Conservation (phyloP, 75 land plant genomes). For the Adiantum capillusveneris region DNA sequence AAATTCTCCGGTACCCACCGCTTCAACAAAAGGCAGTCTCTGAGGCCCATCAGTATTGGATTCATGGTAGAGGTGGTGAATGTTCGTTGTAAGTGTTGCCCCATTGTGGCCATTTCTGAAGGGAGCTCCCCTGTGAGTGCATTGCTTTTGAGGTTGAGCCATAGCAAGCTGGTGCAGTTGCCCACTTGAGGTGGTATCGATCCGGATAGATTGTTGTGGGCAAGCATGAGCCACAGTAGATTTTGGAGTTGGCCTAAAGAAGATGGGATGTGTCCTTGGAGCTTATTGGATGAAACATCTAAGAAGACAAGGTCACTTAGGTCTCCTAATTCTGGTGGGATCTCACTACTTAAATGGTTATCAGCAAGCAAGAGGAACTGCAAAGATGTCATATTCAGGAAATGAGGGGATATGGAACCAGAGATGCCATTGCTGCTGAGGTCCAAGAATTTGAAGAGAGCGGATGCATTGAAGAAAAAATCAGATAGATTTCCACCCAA, state of each 20-base stretch:
- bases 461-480: conserved; percentile 6
- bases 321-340: conserved; percentile 13
- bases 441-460: conserved; percentile 23
- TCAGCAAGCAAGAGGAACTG: conserved; percentile 16
- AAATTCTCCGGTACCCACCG: conserved; percentile 77
- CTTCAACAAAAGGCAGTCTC: conserved; percentile 55
- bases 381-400: conserved; percentile 3
- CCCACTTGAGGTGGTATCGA: conserved; percentile 10
- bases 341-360: conserved; percentile 11
- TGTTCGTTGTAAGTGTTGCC: conserved; percentile 24
- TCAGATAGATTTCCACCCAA: conserved; percentile 26
- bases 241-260: conserved; percentile 11
- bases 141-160: conserved; percentile 24
- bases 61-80: conserved; percentile 20
- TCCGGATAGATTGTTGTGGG: conserved; percentile 14
- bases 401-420: conserved; percentile 9
- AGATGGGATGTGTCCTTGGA: conserved; percentile 16
- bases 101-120: conserved; percentile 39
- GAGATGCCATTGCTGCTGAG: conserved; percentile 13
- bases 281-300: conserved; percentile 15
- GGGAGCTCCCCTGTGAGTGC: conserved; percentile 31
- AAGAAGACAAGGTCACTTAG: conserved; percentile 14
- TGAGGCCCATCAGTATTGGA: conserved; percentile 38
- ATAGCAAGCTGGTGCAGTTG: conserved; percentile 16
- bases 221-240: conserved; percentile 26